A percentile compares a stretch with the other conserved stretches of the same genome.
Evolutionary conservation across 2,329 filamentous ascomycete species (phyloP).

Genomic region (Cadophora sp.): DNA sequence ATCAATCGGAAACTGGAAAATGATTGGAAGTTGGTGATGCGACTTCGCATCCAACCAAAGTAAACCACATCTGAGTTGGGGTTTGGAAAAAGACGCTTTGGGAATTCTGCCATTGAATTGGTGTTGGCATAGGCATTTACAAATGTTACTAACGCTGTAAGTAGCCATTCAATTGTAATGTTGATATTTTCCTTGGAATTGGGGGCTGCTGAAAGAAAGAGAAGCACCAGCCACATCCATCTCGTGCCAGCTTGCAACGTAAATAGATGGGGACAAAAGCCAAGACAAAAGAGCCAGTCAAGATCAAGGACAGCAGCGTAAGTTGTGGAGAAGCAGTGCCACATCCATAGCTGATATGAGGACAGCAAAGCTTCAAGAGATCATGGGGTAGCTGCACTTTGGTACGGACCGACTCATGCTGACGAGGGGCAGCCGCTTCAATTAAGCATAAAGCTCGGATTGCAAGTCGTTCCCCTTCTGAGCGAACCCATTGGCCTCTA

Average conservation of each 20-base stretch:
- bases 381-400: conserved; percentile 12
- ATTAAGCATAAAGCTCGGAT: conserved; percentile 33
- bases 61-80: background rate
- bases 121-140: background rate
- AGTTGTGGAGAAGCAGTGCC: background rate
- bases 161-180: background rate
- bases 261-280: background rate
- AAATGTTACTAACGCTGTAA: background rate
- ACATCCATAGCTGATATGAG: background rate
- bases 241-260: background rate
- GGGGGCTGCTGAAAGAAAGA: background rate
- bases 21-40: background rate
- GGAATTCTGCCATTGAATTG: background rate
- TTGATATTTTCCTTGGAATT: background rate
- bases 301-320: background rate
- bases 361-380: background rate
- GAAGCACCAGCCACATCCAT: background rate
- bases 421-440: conserved; percentile 13
- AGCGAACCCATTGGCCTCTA: conserved; percentile 23
- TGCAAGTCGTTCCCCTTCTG: background rate
- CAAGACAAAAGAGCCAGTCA: background rate
- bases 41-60: background rate
- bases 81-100: background rate
- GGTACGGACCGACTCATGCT: conserved; percentile 15
- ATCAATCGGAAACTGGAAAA: too few species aligned